Base-by-base conservation (phyloP, 768 basidiomycete genomes). In the Russula abietina region DNA sequence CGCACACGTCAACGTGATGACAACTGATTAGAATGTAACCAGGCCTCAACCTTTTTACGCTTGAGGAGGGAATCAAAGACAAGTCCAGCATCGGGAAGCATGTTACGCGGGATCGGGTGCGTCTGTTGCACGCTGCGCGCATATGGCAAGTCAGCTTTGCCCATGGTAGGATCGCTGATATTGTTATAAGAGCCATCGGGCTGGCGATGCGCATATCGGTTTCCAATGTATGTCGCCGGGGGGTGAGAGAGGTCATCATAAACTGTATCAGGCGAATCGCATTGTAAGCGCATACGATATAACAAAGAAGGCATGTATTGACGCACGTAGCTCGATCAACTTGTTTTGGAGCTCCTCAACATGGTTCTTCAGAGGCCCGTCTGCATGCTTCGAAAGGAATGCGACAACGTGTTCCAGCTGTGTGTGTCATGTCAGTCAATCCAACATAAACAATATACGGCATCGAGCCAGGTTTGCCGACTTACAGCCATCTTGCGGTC, bases 211-310 rank as follows among this genome's bases (percentile, higher is more conserved):
- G 83, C 79, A 65, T 83, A 86, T 55, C 81, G 67, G 28, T 79
- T 75, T 19, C 89, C 84, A 41, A 91, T 72, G 65, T 77, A 84
- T 1, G 91, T 89, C 8, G 84, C 76, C 8, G 91, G 80, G 3
- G 92, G 92, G 71, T 93, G 92, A 0, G 83, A 73, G 17, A 96
- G 80, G 72, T 94, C 93, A 65, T 87, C 83, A 72, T 91, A 93
- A 61, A 91, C 89, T 91, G 66, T 1, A 22, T 17, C 65, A 41
- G 5, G 22, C 5, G 28, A n/a, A 58, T 54, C 38, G 30, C 22
- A 19, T 41, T n/a, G 30, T 22, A 61, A 12, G 4, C 19, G 22
- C n/a, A 30, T 24, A 51, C 46, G 28, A 45, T 1, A 36, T 33
- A 33, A 33, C 33, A 45, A n/a, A 19, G 17, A 12, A 46, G n/a